Percentiles rank a stretch among this genome's conserved stretches.
Conservation (phyloP, 495 filamentous ascomycete genomes). For the Tuber umbilicatum region DNA sequence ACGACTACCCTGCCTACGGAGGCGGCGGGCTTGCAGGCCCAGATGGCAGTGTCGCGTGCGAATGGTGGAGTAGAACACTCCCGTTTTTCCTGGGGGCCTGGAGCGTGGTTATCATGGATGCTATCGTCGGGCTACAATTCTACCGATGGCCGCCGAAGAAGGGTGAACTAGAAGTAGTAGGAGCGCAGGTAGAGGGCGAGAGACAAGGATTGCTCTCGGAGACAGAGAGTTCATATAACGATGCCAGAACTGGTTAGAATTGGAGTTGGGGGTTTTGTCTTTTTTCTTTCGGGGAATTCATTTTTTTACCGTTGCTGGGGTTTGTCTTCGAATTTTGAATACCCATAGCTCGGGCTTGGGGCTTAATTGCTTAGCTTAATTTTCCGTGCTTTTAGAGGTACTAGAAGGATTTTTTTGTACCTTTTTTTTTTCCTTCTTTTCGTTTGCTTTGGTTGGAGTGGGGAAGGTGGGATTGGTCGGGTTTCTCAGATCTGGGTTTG, state of each 20-base stretch:
- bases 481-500: conserved; percentile 6
- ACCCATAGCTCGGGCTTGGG: not conserved
- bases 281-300: not conserved
- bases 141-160: conserved; percentile 17
- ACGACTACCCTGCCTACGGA: conserved; percentile 56
- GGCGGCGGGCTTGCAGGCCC: conserved; percentile 59
- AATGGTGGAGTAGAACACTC: conserved; percentile 56
- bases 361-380: not conserved
- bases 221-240: conserved; percentile 16
- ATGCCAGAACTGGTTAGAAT: conserved; percentile 12
- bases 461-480: conserved; percentile 7
- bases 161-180: conserved; percentile 10
- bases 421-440: conserved; percentile 13
- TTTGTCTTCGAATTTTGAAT: not conserved
- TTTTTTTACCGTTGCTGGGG: not conserved
- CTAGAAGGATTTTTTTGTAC: conserved; percentile 5
- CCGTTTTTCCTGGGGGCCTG: conserved; percentile 69
- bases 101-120: conserved; percentile 62
- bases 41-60: conserved; percentile 52
- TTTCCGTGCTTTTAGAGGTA: not conserved
- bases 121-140: conserved; percentile 58
- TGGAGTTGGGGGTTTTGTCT: conserved; percentile 4
- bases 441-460: conserved; percentile 12
- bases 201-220: conserved; percentile 23
- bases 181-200: conserved; percentile 12